Percentiles rank a stretch among this genome's conserved stretches.
These are phyloP conservation scores for Nakazawaea holstii DNA, from an alignment of 805 yeast species.

Conservation along the genomic window DNA sequence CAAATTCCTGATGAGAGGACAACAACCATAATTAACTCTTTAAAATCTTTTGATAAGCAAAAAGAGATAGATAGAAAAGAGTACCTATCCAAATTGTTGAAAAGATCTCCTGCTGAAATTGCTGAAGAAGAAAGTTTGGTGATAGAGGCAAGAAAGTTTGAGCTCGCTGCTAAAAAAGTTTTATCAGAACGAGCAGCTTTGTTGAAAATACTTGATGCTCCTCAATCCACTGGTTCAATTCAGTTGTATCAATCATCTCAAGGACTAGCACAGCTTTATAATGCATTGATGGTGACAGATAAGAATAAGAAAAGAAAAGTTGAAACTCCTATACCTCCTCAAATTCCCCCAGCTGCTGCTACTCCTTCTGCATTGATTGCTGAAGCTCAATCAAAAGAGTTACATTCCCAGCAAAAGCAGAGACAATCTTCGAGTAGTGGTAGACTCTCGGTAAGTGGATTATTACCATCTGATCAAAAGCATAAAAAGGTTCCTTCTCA, in stretches of 20 bases:
- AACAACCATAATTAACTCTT: slow-evolving; percentile 47
- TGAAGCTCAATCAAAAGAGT: slow-evolving; percentile 30
- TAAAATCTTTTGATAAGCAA: slow-evolving; percentile 59
- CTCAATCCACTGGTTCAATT: slow-evolving; percentile 71
- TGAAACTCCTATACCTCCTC: slow-evolving; percentile 52
- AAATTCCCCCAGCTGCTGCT: slow-evolving; percentile 51
- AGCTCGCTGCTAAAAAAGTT: slow-evolving; percentile 86
- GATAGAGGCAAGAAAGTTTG: slow-evolving; percentile 88
- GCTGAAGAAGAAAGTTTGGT: slow-evolving; percentile 96
- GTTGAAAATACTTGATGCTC: slow-evolving; percentile 78
- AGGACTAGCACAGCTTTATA: slow-evolving; percentile 83
- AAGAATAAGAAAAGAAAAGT: slow-evolving; percentile 52
- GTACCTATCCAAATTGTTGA: slow-evolving; percentile 69
- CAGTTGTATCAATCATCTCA: slow-evolving; percentile 78
- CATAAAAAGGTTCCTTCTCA: slow-evolving; percentile 12
- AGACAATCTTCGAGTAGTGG: neutral
- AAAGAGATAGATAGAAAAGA: slow-evolving; percentile 77
- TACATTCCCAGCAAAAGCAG: slow-evolving; percentile 9
- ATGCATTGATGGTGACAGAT: slow-evolving; percentile 65
- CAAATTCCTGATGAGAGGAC: slow-evolving; percentile 34
- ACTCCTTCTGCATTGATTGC: slow-evolving; percentile 42
- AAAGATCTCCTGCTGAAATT: slow-evolving; percentile 90
- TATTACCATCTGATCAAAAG: slow-evolving; percentile 4
- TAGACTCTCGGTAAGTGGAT: slow-evolving; percentile 12
- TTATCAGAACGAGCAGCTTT: slow-evolving; percentile 76